Evolutionary conservation across 1,139 yeast genomes (phyloP), one percentile per base, ranked within the genome.

Genomic region (Scheffersomyces segobiensis): DNA sequence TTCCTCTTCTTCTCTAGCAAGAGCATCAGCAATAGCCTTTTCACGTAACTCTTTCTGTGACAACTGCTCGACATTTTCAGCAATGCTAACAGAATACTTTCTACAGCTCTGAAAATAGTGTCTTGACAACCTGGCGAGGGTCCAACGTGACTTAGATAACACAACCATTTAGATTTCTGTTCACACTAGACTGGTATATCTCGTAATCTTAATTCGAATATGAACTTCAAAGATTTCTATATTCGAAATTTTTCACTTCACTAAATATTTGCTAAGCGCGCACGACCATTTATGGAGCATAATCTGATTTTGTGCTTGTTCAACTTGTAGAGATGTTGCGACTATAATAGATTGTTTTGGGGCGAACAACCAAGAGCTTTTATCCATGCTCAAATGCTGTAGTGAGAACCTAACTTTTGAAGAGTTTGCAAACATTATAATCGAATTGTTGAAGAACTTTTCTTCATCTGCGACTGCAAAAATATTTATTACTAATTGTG

Each of bases 1-100:
- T 39, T 76, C 77, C 60, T 75, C 82, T 70, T 79, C 83, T 63
- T 80, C 84, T 60, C 72, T 71, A 4, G 83, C 83, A 49, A 79
- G 71, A 0, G 83, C 83, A 60, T 79, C 82, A 1, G 82, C 80
- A 52, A 80, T 65, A 2, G 80, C 81, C 60, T 65, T 71, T 62
- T 80, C 83, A 65, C 83, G 76, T 46, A 73, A 62, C 58, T 72
- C 76, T 58, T 71, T 74, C 59, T 74, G 78, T 57, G 58, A 55
- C 61, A 26, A 62, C 62, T 50, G 65, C 59, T 22, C 53, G 42
- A 32, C 17, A 14, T 32, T 32, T 32, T 32, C 42, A 32, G 42
- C 42, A 32, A 32, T 32, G 17, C 42, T 4, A 17, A 32, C 17
- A 2, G 42, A 32, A 32, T 32, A 32, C 3, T 32, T 32, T 32